Evolutionary conservation across 1,284 basidiomycete species (phyloP).

Genomic region (Ustilago cynodontis): DNA sequence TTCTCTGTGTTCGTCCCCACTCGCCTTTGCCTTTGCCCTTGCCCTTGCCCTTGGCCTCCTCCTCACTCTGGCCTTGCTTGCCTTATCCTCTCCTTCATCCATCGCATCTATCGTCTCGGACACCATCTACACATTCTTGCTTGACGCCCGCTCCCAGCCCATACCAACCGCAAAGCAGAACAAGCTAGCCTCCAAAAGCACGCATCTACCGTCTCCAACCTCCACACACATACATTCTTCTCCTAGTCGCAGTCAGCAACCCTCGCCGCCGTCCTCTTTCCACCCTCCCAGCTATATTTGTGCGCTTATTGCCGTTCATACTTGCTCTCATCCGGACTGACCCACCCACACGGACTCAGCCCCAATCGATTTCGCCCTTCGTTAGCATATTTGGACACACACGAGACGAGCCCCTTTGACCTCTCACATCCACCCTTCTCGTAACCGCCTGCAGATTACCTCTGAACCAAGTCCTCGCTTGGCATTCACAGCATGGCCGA

Average conservation of each 20-base stretch:
- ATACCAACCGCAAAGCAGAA: neutral
- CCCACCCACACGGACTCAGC: neutral
- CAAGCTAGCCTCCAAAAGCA: neutral
- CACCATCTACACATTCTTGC: neutral
- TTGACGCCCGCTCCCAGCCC: neutral
- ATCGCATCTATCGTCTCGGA: neutral
- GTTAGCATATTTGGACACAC: neutral
- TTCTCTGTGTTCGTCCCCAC: neutral
- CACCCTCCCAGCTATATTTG: no score
- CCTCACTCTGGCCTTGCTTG: neutral
- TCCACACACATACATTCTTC: neutral
- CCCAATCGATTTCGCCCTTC: neutral
- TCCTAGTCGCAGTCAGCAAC: neutral
- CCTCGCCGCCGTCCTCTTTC: no score
- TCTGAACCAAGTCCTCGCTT: neutral
- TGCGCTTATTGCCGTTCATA: neutral
- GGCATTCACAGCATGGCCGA: constrained; percentile 20
- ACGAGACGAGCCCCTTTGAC: neutral
- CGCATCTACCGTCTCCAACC: neutral
- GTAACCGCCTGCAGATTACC: no score
- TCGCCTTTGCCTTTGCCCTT: neutral
- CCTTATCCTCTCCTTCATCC: neutral
- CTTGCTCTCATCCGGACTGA: neutral
- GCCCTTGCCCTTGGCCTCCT: neutral
- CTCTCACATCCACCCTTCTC: neutral